Evolutionary conservation across 2,329 filamentous ascomycete species (phyloP).

Genomic region (Botrytis aclada): DNA sequence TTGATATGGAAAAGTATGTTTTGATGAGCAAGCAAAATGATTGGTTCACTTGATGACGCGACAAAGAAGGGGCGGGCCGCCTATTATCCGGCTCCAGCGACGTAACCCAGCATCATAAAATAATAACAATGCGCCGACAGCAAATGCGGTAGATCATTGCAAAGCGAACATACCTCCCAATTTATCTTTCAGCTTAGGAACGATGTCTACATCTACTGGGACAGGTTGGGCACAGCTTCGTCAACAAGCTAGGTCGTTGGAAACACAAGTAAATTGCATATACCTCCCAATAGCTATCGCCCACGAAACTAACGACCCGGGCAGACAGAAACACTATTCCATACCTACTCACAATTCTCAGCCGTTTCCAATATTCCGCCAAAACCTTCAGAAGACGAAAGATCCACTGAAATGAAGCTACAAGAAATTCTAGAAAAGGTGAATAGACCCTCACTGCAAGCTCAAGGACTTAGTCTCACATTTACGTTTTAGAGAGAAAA

Average conservation of each 20-base stretch:
- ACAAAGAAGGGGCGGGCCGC: slow-evolving; percentile 12
- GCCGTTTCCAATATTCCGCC: slow-evolving; percentile 73
- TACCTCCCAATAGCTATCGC: not conserved
- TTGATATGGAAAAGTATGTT: not conserved
- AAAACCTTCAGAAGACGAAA: slow-evolving; percentile 83
- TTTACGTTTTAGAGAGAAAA: slow-evolving; percentile 64
- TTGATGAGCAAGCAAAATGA: not conserved
- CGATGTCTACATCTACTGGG: slow-evolving; percentile 28
- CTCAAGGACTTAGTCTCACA: slow-evolving; percentile 13
- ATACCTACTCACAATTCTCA: slow-evolving; percentile 88
- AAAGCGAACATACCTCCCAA: not conserved
- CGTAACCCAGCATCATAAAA: slow-evolving; percentile 13
- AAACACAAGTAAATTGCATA: slow-evolving; percentile 68
- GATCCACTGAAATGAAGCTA: slow-evolving; percentile 73
- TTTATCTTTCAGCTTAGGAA: not conserved
- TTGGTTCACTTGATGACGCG: not conserved
- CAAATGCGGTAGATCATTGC: slow-evolving; percentile 5
- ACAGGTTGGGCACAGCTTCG: slow-evolving; percentile 87
- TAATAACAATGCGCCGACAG: not conserved
- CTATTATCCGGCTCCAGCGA: slow-evolving; percentile 17
- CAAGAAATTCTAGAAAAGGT: slow-evolving; percentile 83
- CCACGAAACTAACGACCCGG: not conserved
- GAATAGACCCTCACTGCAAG: not conserved
- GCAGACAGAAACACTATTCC: slow-evolving; percentile 47
- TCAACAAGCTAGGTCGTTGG: slow-evolving; percentile 81